Evolutionary conservation across 176 grass and related monocot species (phyloP).

Genomic region (Triticum dicoccoides): DNA sequence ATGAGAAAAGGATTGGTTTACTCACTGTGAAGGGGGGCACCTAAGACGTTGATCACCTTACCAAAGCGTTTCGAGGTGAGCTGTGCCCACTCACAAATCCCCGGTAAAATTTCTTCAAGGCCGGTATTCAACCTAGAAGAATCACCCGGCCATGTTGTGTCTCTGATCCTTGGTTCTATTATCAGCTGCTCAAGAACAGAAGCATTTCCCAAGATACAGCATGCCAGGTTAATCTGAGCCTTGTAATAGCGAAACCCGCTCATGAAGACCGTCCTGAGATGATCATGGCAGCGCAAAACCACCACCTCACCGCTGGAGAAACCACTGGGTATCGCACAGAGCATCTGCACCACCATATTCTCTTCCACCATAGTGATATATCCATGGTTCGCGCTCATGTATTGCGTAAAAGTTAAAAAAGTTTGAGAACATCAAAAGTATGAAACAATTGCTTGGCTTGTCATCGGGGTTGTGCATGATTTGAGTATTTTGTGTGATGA

Average conservation of each 20-base stretch:
- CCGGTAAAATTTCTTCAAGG: background rate
- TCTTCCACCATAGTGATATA: too few relatives aligned
- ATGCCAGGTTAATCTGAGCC: background rate
- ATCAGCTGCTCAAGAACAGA: background rate
- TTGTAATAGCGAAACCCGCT: conserved; percentile 11
- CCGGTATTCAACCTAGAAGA: background rate
- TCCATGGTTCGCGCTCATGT: too few relatives aligned
- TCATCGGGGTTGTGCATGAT: too few relatives aligned
- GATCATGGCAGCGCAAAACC: background rate
- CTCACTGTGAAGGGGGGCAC: background rate
- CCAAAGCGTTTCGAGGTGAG: background rate
- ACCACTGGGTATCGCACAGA: too few relatives aligned
- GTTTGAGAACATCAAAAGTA: too few relatives aligned
- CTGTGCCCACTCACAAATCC: background rate
- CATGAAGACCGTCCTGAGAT: conserved; percentile 4
- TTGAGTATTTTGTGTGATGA: too few relatives aligned
- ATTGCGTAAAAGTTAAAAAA: too few relatives aligned
- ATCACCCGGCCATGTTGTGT: too few relatives aligned
- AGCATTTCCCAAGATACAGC: background rate
- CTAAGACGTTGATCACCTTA: background rate
- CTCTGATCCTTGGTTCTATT: background rate
- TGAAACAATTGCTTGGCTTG: too few relatives aligned
- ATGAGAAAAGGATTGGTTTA: background rate
- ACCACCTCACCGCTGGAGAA: background rate
- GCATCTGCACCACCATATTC: too few relatives aligned